A percentile compares a stretch with the other conserved stretches of the same genome.
These are phyloP conservation scores for Pinus taeda DNA, from an alignment of 75 land plant genomes.

Conservation along the genomic window DNA sequence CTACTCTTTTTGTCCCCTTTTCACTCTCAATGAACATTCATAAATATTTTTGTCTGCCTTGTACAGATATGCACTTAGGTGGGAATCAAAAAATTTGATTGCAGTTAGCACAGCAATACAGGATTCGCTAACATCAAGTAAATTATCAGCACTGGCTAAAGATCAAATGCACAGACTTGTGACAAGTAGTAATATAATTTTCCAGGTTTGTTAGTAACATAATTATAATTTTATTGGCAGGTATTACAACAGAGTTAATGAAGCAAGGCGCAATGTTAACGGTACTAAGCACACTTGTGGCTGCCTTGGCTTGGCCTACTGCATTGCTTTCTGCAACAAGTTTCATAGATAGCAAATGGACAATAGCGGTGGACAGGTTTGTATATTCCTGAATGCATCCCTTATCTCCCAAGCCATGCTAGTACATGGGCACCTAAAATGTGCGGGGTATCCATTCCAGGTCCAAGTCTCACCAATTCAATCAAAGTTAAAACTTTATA, in stretches of 20 bases:
- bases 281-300: slow-evolving; percentile 71
- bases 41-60: neutral
- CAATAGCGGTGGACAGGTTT: slow-evolving; percentile 95
- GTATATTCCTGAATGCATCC: neutral
- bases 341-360: slow-evolving; percentile 96
- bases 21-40: neutral
- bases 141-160: slow-evolving; percentile 4
- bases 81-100: slow-evolving; percentile 92
- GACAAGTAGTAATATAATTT: neutral
- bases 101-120: slow-evolving; percentile 95
- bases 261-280: slow-evolving; percentile 97
- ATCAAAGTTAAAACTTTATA: neutral
- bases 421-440: neutral
- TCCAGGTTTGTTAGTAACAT: neutral
- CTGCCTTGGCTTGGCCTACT: slow-evolving; percentile 90
- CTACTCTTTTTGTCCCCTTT: too few relatives aligned
- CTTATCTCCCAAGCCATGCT: too few relatives aligned
- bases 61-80: slow-evolving; percentile 80
- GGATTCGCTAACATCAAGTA: slow-evolving; percentile 97
- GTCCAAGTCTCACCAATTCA: too few relatives aligned
- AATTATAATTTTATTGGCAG: slow-evolving; percentile 24
- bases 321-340: slow-evolving; percentile 73
- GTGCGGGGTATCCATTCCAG: neutral
- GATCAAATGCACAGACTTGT: slow-evolving; percentile 2
- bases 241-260: slow-evolving; percentile 69